phyloP scores from a whole-genome alignment of 768 basidiomycete species.

The Pluteus cervinus region DNA sequence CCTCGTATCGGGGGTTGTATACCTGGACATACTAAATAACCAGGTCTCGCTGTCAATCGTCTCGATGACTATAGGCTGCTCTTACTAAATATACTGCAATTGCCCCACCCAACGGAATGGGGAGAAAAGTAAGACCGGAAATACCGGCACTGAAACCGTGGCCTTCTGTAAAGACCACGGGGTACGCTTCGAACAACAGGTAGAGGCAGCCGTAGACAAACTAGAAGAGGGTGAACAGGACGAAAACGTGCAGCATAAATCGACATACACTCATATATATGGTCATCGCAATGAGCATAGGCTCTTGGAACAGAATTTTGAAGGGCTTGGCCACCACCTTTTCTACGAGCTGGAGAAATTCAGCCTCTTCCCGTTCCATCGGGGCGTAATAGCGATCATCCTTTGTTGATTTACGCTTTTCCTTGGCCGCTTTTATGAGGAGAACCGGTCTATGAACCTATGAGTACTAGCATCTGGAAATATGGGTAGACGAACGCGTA shows the following conservation, averaged over 20 bases:
- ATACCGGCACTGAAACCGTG: constrained; percentile 49
- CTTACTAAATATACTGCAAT: constrained; percentile 38
- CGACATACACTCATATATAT: constrained; percentile 52
- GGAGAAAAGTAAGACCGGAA: constrained; percentile 56
- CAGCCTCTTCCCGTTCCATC: constrained; percentile 35
- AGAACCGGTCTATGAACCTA: constrained; percentile 40
- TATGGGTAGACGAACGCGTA: constrained; percentile 36
- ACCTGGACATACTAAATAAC: constrained; percentile 35
- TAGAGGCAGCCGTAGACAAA: constrained; percentile 63
- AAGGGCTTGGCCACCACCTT: constrained; percentile 53
- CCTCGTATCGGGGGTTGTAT: constrained; percentile 44
- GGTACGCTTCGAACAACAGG: constrained; percentile 56
- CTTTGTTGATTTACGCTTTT: constrained; percentile 44
- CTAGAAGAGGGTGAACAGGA: constrained; percentile 18
- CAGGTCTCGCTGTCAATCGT: neutral
- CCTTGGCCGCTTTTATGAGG: constrained; percentile 44
- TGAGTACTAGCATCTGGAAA: constrained; percentile 3
- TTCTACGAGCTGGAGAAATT: constrained; percentile 34
- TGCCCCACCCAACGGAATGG: constrained; percentile 47
- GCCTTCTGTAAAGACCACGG: constrained; percentile 47
- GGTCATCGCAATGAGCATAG: constrained; percentile 59
- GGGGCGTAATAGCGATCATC: constrained; percentile 48
- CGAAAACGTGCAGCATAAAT: neutral
- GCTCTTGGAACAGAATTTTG: constrained; percentile 56
- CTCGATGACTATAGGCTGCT: neutral